Evolutionary conservation across 73 alveolate genomes (phyloP).

Genomic region (Stentor coeruleus): DNA sequence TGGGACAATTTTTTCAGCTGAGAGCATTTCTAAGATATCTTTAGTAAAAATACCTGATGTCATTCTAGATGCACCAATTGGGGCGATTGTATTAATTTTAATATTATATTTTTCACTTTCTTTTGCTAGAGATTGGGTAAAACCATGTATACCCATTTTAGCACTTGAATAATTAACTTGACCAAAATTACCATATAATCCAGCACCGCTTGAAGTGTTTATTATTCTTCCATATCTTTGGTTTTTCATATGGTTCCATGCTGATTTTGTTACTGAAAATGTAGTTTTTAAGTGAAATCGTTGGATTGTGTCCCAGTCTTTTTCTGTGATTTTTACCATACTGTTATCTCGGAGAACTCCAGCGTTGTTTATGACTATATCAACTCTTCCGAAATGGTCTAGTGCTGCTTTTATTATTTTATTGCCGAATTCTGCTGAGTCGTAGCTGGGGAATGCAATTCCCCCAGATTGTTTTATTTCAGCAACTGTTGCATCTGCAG

Average conservation of each 20-base stretch:
- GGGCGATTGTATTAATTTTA: constrained; percentile 81
- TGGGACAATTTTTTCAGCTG: constrained; percentile 81
- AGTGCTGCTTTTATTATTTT: constrained; percentile 92
- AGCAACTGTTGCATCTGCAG: constrained; percentile 77
- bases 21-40: constrained; percentile 34
- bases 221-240: constrained; percentile 81
- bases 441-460: constrained; percentile 82
- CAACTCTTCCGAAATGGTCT: constrained; percentile 80
- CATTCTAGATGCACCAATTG: constrained; percentile 93
- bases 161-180: constrained; percentile 88
- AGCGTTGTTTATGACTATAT: constrained; percentile 93
- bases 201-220: constrained; percentile 85
- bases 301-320: constrained; percentile 84
- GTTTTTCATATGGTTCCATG: constrained; percentile 67
- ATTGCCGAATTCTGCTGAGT: constrained; percentile 93
- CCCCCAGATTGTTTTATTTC: constrained; percentile 83
- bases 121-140: constrained; percentile 83
- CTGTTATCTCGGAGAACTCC: constrained; percentile 94
- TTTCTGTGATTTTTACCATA: constrained; percentile 82
- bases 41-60: constrained; percentile 69
- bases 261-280: constrained; percentile 68
- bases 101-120: constrained; percentile 90
- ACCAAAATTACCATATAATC: constrained; percentile 91
- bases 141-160: constrained; percentile 85
- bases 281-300: constrained; percentile 36